Conservation (phyloP, 1,284 basidiomycete species). For the Xanthoconium separans region DNA sequence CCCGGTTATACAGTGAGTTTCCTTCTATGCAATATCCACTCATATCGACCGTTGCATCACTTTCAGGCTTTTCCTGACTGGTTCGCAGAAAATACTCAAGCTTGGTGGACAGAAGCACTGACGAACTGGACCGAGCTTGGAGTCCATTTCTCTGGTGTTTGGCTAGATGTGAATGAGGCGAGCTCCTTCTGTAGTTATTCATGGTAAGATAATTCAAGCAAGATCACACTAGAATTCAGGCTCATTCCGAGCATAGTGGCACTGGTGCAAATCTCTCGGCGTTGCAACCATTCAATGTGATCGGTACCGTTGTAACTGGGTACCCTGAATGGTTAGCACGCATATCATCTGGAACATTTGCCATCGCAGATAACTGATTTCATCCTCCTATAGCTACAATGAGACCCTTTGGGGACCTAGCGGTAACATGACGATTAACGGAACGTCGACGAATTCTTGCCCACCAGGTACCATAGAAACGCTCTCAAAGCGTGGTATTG, state of each 20-base stretch:
- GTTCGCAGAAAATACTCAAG: conserved; percentile 57
- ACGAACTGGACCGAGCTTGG: conserved; percentile 59
- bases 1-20: conserved; percentile 47
- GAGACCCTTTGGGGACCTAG: conserved; percentile 60
- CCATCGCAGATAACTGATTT: neutral
- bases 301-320: conserved; percentile 46
- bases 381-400: conserved; percentile 52
- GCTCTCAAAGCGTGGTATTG: conserved; percentile 23
- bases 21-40: neutral
- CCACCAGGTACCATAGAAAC: conserved; percentile 5
- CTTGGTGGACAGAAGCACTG: conserved; percentile 60
- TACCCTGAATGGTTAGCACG: conserved; percentile 61
- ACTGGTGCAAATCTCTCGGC: conserved; percentile 49
- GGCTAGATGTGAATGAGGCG: conserved; percentile 77
- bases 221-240: neutral
- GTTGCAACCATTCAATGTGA: conserved; percentile 36
- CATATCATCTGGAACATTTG: neutral
- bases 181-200: conserved; percentile 64
- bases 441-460: conserved; percentile 52
- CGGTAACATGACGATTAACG: conserved; percentile 74
- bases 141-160: conserved; percentile 65
- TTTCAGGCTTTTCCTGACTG: conserved; percentile 63
- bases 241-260: conserved; percentile 39
- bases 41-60: neutral
- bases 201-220: conserved; percentile 43